phyloP scores from a whole-genome alignment of 768 basidiomycete genomes.

The Suillus hirtellus region DNA sequence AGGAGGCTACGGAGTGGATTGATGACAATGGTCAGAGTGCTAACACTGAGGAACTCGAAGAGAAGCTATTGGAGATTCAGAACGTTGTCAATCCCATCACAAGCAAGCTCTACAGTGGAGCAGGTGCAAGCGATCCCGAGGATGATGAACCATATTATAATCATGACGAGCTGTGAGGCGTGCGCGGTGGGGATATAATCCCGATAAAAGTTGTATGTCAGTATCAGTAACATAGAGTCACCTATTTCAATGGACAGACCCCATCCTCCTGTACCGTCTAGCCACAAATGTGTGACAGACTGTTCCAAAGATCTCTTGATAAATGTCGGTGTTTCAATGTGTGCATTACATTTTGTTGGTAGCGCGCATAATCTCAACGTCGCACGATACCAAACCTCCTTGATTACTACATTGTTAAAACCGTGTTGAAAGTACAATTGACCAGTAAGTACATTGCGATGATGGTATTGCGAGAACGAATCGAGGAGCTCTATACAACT shows the following conservation, averaged over 20 bases:
- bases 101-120: constrained; percentile 67
- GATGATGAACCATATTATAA: constrained; percentile 46
- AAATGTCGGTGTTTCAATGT: too few relatives aligned
- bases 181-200: not conserved
- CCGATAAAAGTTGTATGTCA: constrained; percentile 8
- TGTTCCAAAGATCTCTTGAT: not conserved
- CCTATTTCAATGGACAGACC: not conserved
- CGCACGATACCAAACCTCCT: not conserved
- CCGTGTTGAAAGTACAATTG: not conserved
- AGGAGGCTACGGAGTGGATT: constrained; percentile 91
- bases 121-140: constrained; percentile 27
- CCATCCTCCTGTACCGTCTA: not conserved
- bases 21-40: constrained; percentile 80
- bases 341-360: too few relatives aligned
- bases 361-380: too few relatives aligned
- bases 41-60: constrained; percentile 85
- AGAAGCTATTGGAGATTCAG: constrained; percentile 81
- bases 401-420: not conserved
- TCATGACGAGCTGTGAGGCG: constrained; percentile 53
- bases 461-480: not conserved
- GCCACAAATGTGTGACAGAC: not conserved
- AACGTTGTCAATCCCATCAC: constrained; percentile 81
- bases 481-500: constrained; percentile 33
- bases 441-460: not conserved
- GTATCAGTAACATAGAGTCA: constrained; percentile 8